Percentiles rank a stretch among this genome's conserved stretches.
Evolutionary conservation across 345 rosid species (phyloP).

Genomic region (Linum trigynum): DNA sequence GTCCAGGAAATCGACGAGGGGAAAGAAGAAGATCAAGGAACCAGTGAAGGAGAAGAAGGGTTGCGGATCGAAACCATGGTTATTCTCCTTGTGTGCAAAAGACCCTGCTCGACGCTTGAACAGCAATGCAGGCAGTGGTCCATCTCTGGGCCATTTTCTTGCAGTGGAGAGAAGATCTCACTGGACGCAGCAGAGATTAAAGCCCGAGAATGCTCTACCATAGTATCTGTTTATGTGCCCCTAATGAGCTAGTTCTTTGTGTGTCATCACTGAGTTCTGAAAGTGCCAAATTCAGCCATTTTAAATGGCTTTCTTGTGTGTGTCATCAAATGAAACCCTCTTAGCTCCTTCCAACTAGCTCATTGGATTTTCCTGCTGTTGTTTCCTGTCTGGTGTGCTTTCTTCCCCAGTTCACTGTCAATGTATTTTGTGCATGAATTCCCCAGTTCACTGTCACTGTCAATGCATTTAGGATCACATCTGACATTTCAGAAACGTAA

Average conservation of each 20-base stretch:
- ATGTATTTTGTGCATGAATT: too few relatives aligned
- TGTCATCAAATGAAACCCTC: too few relatives aligned
- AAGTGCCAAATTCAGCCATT: too few relatives aligned
- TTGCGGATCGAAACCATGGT: constrained; percentile 31
- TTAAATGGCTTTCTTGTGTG: too few relatives aligned
- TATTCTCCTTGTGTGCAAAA: constrained; percentile 41
- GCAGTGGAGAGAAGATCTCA: constrained; percentile 40
- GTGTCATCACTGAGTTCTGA: constrained; percentile 33
- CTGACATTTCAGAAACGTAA: too few relatives aligned
- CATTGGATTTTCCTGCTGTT: too few relatives aligned
- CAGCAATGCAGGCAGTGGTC: constrained; percentile 16
- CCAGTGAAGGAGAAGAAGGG: constrained; percentile 18
- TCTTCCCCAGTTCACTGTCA: too few relatives aligned
- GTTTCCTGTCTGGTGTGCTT: too few relatives aligned
- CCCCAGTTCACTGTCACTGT: too few relatives aligned
- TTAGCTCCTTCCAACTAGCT: too few relatives aligned
- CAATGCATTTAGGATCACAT: too few relatives aligned
- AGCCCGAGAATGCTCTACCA: constrained; percentile 22
- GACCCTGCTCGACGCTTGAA: constrained; percentile 14
- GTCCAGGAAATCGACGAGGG: constrained; percentile 39
- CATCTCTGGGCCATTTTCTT: constrained; percentile 42
- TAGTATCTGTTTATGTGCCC: constrained; percentile 10
- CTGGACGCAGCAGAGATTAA: constrained; percentile 20
- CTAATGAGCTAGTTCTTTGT: constrained; percentile 33
- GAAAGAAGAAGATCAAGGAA: constrained; percentile 27